These are phyloP conservation scores for Mycena crocata DNA, from an alignment of 768 basidiomycete species.

Conservation along the genomic window DNA sequence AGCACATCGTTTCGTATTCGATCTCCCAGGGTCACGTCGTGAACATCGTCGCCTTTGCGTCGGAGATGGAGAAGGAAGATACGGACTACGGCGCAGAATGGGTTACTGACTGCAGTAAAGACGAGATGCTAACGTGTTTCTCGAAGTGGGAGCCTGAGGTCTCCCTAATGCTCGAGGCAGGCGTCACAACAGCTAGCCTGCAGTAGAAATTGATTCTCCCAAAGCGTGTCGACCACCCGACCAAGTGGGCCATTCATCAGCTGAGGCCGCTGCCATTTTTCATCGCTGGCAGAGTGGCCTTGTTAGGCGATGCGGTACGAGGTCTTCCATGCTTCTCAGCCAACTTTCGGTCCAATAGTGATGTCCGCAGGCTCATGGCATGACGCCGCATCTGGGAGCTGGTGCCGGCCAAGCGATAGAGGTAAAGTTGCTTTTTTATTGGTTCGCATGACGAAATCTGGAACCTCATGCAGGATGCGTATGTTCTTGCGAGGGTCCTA, in stretches of 20 bases:
- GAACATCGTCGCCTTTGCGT: constrained; percentile 58
- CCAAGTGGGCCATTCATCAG: constrained; percentile 53
- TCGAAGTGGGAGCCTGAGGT: constrained; percentile 49
- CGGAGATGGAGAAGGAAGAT: constrained; percentile 48
- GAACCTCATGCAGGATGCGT: constrained; percentile 40
- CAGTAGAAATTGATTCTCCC: not conserved
- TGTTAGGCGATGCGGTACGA: constrained; percentile 58
- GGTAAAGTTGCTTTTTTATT: constrained; percentile 24
- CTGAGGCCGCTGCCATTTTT: constrained; percentile 50
- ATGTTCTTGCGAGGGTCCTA: constrained; percentile 37
- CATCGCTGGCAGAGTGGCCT: constrained; percentile 49
- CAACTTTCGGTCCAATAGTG: constrained; percentile 37
- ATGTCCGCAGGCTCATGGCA: constrained; percentile 40
- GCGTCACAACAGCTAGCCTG: not conserved
- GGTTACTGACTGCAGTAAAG: constrained; percentile 45
- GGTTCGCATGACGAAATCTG: not conserved
- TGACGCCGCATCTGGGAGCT: constrained; percentile 43
- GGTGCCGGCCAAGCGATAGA: constrained; percentile 47
- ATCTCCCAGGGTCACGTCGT: constrained; percentile 57
- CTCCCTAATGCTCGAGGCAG: constrained; percentile 41
- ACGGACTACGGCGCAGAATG: constrained; percentile 42
- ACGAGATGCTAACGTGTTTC: constrained; percentile 48
- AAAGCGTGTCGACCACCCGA: constrained; percentile 46
- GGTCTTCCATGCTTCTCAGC: constrained; percentile 28
- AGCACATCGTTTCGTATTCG: constrained; percentile 63